Evolutionary conservation across 108 stramenopile species (phyloP), one percentile per base, ranked within the genome.

Genomic region (Mediolabrus comicus): DNA sequence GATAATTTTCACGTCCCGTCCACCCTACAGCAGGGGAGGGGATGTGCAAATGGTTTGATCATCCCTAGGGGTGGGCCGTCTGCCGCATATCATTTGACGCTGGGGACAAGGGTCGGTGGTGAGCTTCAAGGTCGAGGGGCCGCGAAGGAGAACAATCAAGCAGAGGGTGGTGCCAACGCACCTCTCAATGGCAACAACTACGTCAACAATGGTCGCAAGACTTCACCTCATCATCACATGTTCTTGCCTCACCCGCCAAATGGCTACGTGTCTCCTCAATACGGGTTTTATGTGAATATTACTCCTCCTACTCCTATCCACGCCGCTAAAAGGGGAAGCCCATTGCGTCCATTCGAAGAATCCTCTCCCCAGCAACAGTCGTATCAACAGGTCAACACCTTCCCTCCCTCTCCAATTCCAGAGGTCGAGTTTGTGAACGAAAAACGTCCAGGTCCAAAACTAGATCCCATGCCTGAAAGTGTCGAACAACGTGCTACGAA

Each of bases 221-320:
- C 79, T 60, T 81, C 77, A 41, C 81, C 75, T 80, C 71, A 74
- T 65, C 55, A 74, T 58, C 24, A 67, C 52, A 58, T 62, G 71
- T 64, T 79, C 54, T 61, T 82, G 65, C 54, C 62, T 67, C 53
- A 75, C 71, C 65, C 76, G 71, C 61, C 84, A 80, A 71, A 82
- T 65, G 83, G 83, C 3, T 77, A 87, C 33, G 46, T 83, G 16
- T 80, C 78, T 67, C 91, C 91, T 24, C 86, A 92, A 55, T 90
- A 87, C 71, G 91, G 91, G 0, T 92, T 86, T 67, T 92, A 90
- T 59, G 84, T 87, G 6, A 86, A 77, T 60, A 81, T 85, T 33
- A 92, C 91, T 12, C 91, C 91, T 17, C 91, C 91, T 16, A 89
- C 88, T 6, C 85, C 89, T 86, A 63, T 85, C 87, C 62, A 58